Conservation (phyloP, 345 rosid species). For the Aquilaria sinensis region DNA sequence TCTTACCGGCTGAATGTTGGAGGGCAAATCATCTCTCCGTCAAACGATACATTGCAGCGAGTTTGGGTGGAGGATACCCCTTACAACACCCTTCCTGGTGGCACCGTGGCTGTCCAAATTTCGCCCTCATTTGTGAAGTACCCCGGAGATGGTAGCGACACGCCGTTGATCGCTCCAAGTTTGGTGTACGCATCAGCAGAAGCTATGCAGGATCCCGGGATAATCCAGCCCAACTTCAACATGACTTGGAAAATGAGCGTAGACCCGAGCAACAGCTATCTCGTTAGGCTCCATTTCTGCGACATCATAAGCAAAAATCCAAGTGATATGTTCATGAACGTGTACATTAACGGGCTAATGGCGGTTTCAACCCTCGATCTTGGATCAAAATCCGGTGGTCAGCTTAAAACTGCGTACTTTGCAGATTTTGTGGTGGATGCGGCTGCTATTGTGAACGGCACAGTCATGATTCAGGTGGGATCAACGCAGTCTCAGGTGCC, state of each 20-base stretch:
- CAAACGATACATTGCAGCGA: slow-evolving; percentile 54
- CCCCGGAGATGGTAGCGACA: slow-evolving; percentile 34
- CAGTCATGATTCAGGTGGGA: slow-evolving; percentile 61
- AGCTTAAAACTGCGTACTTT: slow-evolving; percentile 48
- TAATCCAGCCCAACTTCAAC: slow-evolving; percentile 53
- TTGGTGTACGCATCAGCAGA: slow-evolving; percentile 49
- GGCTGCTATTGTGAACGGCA: slow-evolving; percentile 35
- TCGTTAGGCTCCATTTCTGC: slow-evolving; percentile 71
- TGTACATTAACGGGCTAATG: slow-evolving; percentile 49
- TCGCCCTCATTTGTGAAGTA: slow-evolving; percentile 38
- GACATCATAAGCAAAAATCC: slow-evolving; percentile 70
- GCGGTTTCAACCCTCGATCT: slow-evolving; percentile 48
- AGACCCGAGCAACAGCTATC: slow-evolving; percentile 49
- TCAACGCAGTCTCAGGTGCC: slow-evolving; percentile 34
- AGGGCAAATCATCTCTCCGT: slow-evolving; percentile 43
- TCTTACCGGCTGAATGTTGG: slow-evolving; percentile 66
- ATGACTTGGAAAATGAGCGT: slow-evolving; percentile 65
- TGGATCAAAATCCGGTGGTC: slow-evolving; percentile 33
- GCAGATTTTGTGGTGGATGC: slow-evolving; percentile 49
- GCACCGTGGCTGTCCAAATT: slow-evolving; percentile 26
- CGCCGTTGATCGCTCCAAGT: slow-evolving; percentile 44
- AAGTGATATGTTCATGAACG: slow-evolving; percentile 54
- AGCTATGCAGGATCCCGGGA: slow-evolving; percentile 43
- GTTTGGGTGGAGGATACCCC: slow-evolving; percentile 56
- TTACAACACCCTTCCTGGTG: slow-evolving; percentile 51